Evolutionary conservation across 768 basidiomycete genomes (phyloP), one percentile per base, ranked within the genome.

Genomic region (Hericium rajendrae): DNA sequence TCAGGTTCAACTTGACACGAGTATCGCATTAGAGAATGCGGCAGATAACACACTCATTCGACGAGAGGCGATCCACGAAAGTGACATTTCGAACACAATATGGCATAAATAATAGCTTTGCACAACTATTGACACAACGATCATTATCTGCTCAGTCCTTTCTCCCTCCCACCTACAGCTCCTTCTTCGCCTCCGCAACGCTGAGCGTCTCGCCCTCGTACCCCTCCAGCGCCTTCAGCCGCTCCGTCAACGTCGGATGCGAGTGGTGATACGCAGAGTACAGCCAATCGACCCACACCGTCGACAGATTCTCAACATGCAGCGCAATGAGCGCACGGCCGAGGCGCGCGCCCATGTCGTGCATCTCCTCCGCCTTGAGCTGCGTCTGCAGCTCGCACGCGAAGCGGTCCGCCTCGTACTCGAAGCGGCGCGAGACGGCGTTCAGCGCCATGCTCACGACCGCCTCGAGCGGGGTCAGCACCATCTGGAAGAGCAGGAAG

Each of bases 201-300:
- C 37, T 59, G 15, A 58, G 53, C 9, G 43, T 51, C 40, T 58
- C 62, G 20, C 49, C 22, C 9, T 59, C 60, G 22, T 56, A 65
- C 22, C 62, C 68, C 58, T 95, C 91, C 40, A 97, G 77, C 2
- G 83, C 91, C 61, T 81, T 84, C 65, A 97, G 74, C 8, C 94
- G 81, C 73, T 99, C 94, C 39, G 89, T 87, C 62, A 99, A 70
- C 2, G 93, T 97, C 4, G 95, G 95, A 71, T 99, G 95, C 50
- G 90, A 94, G 71, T 97, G 92, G 70, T 97, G 92, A 64, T 92
- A 97, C 20, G 91, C 90, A 53, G 93, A 97, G 73, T 95, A 97
- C 84, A 93, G 70, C 88, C 89, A 91, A 69, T 97, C 94, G 13
- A 93, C 91, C 85, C 92, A 92, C 50, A 97, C 89, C 1, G 91